Conservation (phyloP, 1,284 basidiomycete genomes). For the Phylloboletellus chloephorus region DNA sequence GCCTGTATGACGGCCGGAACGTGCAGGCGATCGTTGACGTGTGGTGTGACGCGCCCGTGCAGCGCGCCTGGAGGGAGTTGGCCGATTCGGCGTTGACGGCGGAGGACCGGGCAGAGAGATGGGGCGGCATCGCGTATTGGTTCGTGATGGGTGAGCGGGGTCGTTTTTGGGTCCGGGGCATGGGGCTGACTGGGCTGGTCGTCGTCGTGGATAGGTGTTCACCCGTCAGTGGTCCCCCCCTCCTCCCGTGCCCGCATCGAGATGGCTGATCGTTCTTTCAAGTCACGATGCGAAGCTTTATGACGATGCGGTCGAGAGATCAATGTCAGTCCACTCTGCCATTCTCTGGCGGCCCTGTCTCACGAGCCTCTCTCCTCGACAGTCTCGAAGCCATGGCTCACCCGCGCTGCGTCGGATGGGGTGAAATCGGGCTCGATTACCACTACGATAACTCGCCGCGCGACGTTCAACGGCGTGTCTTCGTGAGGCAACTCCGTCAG, state of each 20-base stretch:
- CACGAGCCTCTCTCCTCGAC: not conserved
- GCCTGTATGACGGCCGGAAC: conserved; percentile 50
- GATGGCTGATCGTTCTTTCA: conserved; percentile 1
- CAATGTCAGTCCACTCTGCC: conserved; percentile 47
- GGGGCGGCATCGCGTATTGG: conserved; percentile 67
- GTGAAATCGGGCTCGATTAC: conserved; percentile 81
- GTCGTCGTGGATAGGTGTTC: conserved; percentile 49
- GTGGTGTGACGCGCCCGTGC: conserved; percentile 75
- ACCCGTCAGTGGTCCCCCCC: conserved; percentile 47
- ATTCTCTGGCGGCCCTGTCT: not conserved
- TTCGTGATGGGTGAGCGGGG: conserved; percentile 64
- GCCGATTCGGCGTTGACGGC: conserved; percentile 63
- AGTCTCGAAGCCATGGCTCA: conserved; percentile 72
- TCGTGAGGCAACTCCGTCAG: conserved; percentile 59
- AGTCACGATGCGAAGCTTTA: conserved; percentile 72
- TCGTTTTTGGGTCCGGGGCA: not conserved
- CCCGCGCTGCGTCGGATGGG: conserved; percentile 77
- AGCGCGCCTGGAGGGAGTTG: conserved; percentile 56
- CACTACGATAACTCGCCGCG: conserved; percentile 75
- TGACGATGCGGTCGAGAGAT: conserved; percentile 58
- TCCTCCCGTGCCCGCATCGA: too few relatives aligned
- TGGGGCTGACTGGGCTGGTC: not conserved
- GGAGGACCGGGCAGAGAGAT: conserved; percentile 44
- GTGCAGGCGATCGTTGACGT: conserved; percentile 72
- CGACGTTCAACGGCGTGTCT: conserved; percentile 58